phyloP scores from a whole-genome alignment of 2,329 filamentous ascomycete genomes.

The Xylariaceae sp. region DNA sequence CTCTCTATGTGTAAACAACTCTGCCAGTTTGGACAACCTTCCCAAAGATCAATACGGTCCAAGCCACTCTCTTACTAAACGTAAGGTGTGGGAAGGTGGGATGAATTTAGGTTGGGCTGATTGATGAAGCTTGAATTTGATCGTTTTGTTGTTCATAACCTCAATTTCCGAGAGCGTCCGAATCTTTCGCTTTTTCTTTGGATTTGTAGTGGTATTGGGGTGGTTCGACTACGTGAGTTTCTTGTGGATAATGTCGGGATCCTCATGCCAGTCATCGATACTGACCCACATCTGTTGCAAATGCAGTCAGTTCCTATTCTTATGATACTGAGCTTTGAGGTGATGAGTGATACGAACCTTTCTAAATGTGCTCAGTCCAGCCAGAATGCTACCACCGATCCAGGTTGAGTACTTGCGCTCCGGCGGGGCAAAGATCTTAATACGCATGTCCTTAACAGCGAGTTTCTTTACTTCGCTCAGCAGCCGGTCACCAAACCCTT shows the following conservation, averaged over 20 bases:
- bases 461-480: conserved; percentile 90
- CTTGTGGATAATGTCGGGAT: conserved; percentile 97
- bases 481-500: conserved; percentile 93
- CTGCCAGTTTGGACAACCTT: background rate
- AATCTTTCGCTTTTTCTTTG: conserved; percentile 1
- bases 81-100: conserved; percentile 3
- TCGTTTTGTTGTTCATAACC: background rate
- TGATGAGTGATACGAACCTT: conserved; percentile 68
- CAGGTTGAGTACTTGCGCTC: conserved; percentile 99
- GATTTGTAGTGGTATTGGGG: conserved; percentile 1
- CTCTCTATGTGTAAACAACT: background rate
- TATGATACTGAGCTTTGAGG: background rate
- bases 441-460: conserved; percentile 98
- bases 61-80: background rate
- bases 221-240: conserved; percentile 76
- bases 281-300: conserved; percentile 92
- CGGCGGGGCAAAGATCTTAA: conserved; percentile 98
- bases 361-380: conserved; percentile 95
- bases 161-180: background rate
- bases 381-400: conserved; percentile 97
- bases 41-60: conserved; percentile 6
- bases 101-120: background rate
- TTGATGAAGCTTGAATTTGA: background rate
- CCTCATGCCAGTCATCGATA: conserved; percentile 99
- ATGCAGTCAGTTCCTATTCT: conserved; percentile 22